These are phyloP conservation scores for Phytopythium ostracodes DNA, from an alignment of 352 stramenopile genomes.

Conservation along the genomic window DNA sequence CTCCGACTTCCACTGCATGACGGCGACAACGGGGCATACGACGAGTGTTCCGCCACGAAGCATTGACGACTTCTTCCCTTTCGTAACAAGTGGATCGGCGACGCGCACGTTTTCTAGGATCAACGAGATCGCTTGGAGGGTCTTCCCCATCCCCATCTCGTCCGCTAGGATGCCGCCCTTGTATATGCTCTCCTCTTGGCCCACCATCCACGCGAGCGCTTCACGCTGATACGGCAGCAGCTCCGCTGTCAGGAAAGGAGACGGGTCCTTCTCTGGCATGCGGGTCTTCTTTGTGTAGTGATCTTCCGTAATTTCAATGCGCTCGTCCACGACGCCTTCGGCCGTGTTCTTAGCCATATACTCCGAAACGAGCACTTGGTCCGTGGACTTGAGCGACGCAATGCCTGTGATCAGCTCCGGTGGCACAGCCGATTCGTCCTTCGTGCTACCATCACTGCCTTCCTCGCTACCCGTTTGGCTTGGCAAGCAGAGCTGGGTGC, in stretches of 20 bases:
- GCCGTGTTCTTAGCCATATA: conserved; percentile 61
- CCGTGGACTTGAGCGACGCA: conserved; percentile 24
- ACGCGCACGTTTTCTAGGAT: conserved; percentile 79
- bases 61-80: conserved; percentile 13
- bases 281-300: conserved; percentile 70
- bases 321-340: conserved; percentile 59
- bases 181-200: conserved; percentile 89
- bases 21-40: conserved; percentile 95
- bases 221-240: conserved; percentile 99
- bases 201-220: conserved; percentile 93
- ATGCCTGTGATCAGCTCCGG: conserved; percentile 49
- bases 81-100: not conserved
- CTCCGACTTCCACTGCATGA: conserved; percentile 93
- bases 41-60: conserved; percentile 91
- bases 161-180: conserved; percentile 96
- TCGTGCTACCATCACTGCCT: conserved; percentile 9
- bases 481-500: conserved; percentile 16
- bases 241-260: conserved; percentile 68
- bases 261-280: conserved; percentile 70
- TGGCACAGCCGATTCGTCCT: conserved; percentile 5
- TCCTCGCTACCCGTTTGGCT: conserved; percentile 15
- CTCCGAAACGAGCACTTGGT: conserved; percentile 40
- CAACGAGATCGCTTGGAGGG: conserved; percentile 95
- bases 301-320: conserved; percentile 55
- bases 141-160: conserved; percentile 99